Base-by-base conservation (phyloP, 2,329 filamentous ascomycete genomes). In the Aspergillus sp. region DNA sequence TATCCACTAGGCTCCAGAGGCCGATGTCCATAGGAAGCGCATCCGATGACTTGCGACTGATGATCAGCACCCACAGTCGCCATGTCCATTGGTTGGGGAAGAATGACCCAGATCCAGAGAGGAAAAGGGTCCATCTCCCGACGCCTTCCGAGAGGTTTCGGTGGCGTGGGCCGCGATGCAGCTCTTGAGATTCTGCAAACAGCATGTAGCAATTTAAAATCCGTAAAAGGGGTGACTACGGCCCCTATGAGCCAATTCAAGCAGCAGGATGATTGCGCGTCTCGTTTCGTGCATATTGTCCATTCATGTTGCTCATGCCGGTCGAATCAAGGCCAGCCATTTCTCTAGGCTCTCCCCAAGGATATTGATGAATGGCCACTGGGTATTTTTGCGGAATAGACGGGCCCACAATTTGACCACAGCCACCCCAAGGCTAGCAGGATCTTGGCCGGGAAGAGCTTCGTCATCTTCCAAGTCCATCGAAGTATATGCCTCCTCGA, bases 291-390 rank as follows among this genome's bases (percentile, higher is more conserved):
- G 22, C 24, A 51, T 31, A 7, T 7, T 6, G n/a, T 29, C 49
- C 10, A 32, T 51, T 29, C 49, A 16, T 31, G 22, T 20, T 61
- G 5, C 16, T 42, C 57, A 66, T 16, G 52, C 59, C 22, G 58
- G 47, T 32, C 32, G 60, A 22, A 73, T 64, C 62, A 72, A 67
- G 22, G 61, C 51, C 58, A 70, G 60, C 54, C 73, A 74, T 54
- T 60, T 62, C 42, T 72, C 68, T 58, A 74, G 57, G 32, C 72
- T 73, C 24, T 70, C 62, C 9, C 72, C 71, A 47, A 74, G 63
- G 1, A 67, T 59, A 57, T 74, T 74, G 24, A 74, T 73, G 52
- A 74, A 72, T 0, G 68, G 69, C 72, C 72, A 74, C 45, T 73
- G 71, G 1, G 70, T 72, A 52, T 74, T 74, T 3, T 65, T 67